These are phyloP conservation scores for Puccinia polysora DNA, from an alignment of 1,284 basidiomycete species.

Conservation along the genomic window DNA sequence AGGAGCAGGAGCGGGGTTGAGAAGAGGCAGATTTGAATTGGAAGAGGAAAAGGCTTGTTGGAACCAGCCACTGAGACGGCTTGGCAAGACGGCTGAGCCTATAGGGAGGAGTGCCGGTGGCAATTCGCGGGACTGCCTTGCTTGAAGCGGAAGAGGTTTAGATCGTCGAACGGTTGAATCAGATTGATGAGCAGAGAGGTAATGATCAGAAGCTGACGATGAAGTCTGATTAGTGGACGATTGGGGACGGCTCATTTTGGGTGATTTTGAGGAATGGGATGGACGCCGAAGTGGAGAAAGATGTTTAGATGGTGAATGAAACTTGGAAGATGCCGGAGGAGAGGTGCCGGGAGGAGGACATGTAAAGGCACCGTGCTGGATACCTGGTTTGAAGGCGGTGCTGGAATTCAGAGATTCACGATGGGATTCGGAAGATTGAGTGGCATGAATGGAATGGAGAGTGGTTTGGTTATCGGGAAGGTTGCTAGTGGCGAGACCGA, in stretches of 20 bases:
- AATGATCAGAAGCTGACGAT: not conserved
- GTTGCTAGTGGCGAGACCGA: conserved; percentile 10
- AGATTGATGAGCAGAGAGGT: not conserved
- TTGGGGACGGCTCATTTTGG: conserved; percentile 4
- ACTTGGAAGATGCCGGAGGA: not conserved
- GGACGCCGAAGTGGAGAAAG: conserved; percentile 1
- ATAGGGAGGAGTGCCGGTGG: not conserved
- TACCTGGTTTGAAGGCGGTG: conserved; percentile 3
- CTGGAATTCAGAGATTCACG: too few relatives aligned
- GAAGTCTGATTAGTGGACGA: not conserved
- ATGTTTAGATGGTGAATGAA: conserved; percentile 18
- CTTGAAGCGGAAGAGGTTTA: not conserved
- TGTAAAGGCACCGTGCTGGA: conserved; percentile 12
- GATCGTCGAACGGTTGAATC: not conserved
- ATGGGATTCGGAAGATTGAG: not conserved
- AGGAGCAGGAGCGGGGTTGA: conserved; percentile 51
- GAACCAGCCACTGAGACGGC: conserved; percentile 48
- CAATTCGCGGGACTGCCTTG: not conserved
- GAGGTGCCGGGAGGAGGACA: not conserved
- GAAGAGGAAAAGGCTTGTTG: conserved; percentile 55
- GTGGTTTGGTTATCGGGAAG: not conserved
- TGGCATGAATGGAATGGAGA: not conserved
- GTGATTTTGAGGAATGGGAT: not conserved
- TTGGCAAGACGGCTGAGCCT: conserved; percentile 42
- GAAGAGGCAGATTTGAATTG: conserved; percentile 65